phyloP scores from a whole-genome alignment of 192 early-diverging fungal genomes.

The Coemansia sp. region DNA sequence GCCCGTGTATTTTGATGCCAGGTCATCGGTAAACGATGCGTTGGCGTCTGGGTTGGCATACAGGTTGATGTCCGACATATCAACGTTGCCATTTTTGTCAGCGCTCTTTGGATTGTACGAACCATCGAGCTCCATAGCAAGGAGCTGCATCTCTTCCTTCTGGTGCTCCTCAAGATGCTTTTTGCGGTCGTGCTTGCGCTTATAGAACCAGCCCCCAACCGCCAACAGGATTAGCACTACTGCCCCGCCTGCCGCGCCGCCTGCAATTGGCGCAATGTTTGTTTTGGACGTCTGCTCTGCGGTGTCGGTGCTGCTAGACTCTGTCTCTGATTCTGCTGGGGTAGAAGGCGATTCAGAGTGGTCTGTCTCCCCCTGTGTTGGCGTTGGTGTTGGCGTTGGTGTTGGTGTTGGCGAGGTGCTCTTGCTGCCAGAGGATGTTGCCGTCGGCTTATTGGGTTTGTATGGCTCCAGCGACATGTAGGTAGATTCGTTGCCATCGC shows the following conservation, averaged over 20 bases:
- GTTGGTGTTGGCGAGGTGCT: neutral
- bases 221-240: conserved; percentile 22
- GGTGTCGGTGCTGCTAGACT: neutral
- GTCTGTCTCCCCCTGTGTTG: neutral
- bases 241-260: conserved; percentile 32
- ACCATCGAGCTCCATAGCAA: conserved; percentile 47
- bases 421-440: neutral
- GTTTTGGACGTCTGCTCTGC: conserved; percentile 5
- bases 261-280: conserved; percentile 33
- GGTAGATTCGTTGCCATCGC: conserved; percentile 18
- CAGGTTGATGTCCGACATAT: conserved; percentile 21
- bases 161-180: conserved; percentile 42
- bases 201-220: conserved; percentile 24
- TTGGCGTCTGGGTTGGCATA: conserved; percentile 17
- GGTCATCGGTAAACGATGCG: conserved; percentile 39
- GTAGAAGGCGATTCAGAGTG: neutral
- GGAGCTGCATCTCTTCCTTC: conserved; percentile 46
- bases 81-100: conserved; percentile 10
- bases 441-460: neutral
- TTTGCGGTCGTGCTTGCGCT: conserved; percentile 43
- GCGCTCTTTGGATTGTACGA: conserved; percentile 36
- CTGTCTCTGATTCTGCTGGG: neutral
- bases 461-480: conserved; percentile 23
- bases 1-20: conserved; percentile 45
- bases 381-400: neutral